Evolutionary conservation across 1,284 basidiomycete genomes (phyloP), one percentile per base, ranked within the genome.

Genomic region (Cryptococcus hybrid): DNA sequence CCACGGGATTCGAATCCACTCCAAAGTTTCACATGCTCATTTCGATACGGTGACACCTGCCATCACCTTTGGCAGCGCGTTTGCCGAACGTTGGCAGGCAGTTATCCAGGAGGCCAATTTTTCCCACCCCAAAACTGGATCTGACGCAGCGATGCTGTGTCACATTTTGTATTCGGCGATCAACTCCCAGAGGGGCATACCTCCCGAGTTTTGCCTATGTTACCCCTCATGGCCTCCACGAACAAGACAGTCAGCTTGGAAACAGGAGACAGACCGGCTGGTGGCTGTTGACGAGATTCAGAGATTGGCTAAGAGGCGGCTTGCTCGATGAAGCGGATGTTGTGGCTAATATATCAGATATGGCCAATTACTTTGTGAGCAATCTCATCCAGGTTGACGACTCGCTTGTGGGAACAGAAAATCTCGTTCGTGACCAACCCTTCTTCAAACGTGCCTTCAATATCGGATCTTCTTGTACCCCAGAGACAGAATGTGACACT

Each of bases 251-350:
- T 42, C 62, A 65, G 30, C 62, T 70, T 2, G 68, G 66, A 51
- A 66, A 74, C 18, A 67, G 75, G 13, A 59, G 62, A 13, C 70
- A 74, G 47, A 58, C 65, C 1, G 75, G 75, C 5, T 77, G 75
- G 75, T 60, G 66, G 47, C 56, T 69, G 7, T 53, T 77, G 2
- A 60, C 68, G 36, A 65, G 73, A 1, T 61, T 75, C n/a, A 61
- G 73, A 3, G 68, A 75, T 40, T 76, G 72, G 72, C 43, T 62
- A 44, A 60, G 61, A 24, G 47, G 36, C 15, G 53, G 13, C n/a
- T 35, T 18, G 7, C 45, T 50, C 2, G 47, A 48, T 39, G 47
- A 36, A 11, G 8, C 9, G 13, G 13, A 37, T 12, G 11, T 3
- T 18, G 24, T 30, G 3, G 18, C 7, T 11, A 47, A 55, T 15